Base-by-base conservation (phyloP, 345 rosid genomes). In the Kandelia obovata region DNA sequence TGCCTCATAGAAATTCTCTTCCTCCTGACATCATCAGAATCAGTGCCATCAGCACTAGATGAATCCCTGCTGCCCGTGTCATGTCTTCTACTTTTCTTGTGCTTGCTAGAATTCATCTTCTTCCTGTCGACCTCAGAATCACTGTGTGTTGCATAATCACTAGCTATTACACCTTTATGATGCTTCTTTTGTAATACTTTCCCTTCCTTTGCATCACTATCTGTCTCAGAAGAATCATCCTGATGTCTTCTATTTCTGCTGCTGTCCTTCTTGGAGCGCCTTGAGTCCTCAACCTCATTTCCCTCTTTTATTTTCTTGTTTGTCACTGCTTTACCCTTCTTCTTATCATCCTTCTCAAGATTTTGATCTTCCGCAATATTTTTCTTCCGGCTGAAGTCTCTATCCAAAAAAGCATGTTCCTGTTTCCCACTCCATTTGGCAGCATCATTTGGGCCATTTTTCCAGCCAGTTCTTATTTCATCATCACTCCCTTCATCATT, bases 351-450 rank as follows among this genome's bases (percentile, higher is more conserved):
- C 53, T 70, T 82, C 75, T 66, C 80, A 34, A 51, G 62, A 21
- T 78, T 78, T 25, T 53, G 71, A 70, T 82, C 84, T 70, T 87
- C 91, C 57, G 47, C 31, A 5, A 11, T 15, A 53, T 19, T 56
- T 66, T 74, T 83, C 85, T 84, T 90, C 80, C 78, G 43, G 30
- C 75, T 59, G 69, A 73, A 74, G 34, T 84, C 91, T 58, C 99
- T 80, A 65, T 88, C 91, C 75, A 90, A 71, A 79, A 92, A 92
- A 5, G 92, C 64, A 76, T 88, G 99, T 61, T 95, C 94, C 1
- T 72, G 85, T 74, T 77, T 89, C 74, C 87, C 90, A n/a, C 47
- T 70, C 46, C 63, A 51, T 25, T 47, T 71, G 23, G 70, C 55
- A 67, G 79, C 83, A 69, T 81, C 86, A 58, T 67, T 82, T 39